Base-by-base conservation (phyloP, 208 protist genomes). In the Leishmania major region DNA sequence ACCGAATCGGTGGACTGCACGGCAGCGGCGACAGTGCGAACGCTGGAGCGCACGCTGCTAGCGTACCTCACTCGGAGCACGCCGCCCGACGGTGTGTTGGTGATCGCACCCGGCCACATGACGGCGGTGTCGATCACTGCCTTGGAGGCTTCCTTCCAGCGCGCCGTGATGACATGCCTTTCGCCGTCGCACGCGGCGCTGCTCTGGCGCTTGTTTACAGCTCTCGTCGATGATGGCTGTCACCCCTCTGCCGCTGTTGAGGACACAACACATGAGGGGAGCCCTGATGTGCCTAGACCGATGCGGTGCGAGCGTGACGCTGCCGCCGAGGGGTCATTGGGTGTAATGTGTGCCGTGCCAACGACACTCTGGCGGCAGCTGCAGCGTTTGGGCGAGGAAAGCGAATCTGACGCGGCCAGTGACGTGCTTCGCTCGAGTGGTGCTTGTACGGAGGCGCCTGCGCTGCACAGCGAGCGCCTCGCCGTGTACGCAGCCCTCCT, bases 41-140 rank as follows among this genome's bases (percentile, higher is more conserved):
- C 57, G 49, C 31, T 76, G 22, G 81, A 84, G 43, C 59, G 66
- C 22, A 72, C 40, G 19, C 45, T 84, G 53, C 76, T 84, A 13
- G 49, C 75, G 22, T 49, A 67, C 40, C 22, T 78, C 7, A 69
- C 35, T 17, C 43, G 51, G 10, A 55, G 17, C 55, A 57, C 11
- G 31, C 17, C 5, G 5, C 19, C n/a, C n/a, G 47, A 43, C n/a
- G 31, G 53, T 28, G n/a, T 37, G 47, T 6, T 40, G 19, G 31
- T 40, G 28, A 7, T 31, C 31, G 17, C 49, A 62, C 51, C 51
- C 15, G 73, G 37, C 31, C 51, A 15, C 17, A 31, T 59, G 73
- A 62, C 73, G 40, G 7, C 7, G 51, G 73, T 77, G 73, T 31
- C 73, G 47, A 62, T 77, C 49, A 45, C 75, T 37, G 55, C 31